Evolutionary conservation across 352 stramenopile species (phyloP), one percentile per base, ranked within the genome.

Genomic region (Globisporangium orthogonon): DNA sequence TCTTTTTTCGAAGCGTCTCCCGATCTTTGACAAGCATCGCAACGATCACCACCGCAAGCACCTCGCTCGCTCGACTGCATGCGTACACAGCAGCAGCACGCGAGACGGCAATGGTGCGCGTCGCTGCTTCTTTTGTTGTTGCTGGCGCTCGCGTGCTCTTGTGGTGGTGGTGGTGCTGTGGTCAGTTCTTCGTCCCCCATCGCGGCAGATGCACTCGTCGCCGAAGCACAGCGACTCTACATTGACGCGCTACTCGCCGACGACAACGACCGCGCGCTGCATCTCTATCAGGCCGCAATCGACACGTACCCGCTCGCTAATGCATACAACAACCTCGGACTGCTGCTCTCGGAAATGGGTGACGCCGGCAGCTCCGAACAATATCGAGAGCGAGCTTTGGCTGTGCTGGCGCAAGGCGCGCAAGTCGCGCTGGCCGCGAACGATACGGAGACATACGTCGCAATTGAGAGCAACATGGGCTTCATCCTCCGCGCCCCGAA

Each of bases 241-340:
- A 41, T 18, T 5, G 52, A 58, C 2, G 62, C 70, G 1, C 54
- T 68, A 40, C 18, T 46, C 39, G 49, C 60, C 11, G 7, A 30
- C 35, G 56, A 29, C 60, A 71, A 62, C 31, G 55, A 23, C 4
- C 35, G 47, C 0, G 71, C 68, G 3, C 56, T 85, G 18, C 18
- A 63, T n/a, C 54, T 79, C 14, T 83, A 84, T 40, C 67, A 68
- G 44, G 52, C 67, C 11, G 72, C 75, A 10, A 89, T 93, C 44
- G 55, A 70, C 4, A 56, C 40, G 35, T 87, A 83, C 60, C 66
- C 71, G 35, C 63, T 90, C 28, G 65, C 74, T 4, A 66, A 60
- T 5, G 73, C 83, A n/a, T 87, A 87, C 64, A 93, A 94, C 60
- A 94, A 95, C 65, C 54, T 95, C 9, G 86, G 69, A 0, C 83